Evolutionary conservation across 2,329 filamentous ascomycete species (phyloP).

Genomic region (Epichloe coenophiala): DNA sequence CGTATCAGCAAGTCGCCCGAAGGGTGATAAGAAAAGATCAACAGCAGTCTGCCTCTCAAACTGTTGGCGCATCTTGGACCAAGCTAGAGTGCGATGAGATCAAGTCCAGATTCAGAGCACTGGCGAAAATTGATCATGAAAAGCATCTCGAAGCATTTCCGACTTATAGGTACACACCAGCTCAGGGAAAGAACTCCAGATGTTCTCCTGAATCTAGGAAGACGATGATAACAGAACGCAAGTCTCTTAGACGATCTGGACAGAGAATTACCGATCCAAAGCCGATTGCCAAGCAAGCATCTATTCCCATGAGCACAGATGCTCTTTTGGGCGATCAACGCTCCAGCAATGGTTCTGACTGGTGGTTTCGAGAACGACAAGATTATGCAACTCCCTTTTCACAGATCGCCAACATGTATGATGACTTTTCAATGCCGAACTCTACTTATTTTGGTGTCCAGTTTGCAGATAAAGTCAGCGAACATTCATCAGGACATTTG

Average conservation of each 20-base stretch:
- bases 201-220: slow-evolving; percentile 2
- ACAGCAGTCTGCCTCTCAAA: slow-evolving; percentile 79
- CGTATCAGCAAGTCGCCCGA: slow-evolving; percentile 66
- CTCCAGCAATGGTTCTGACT: neutral
- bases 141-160: slow-evolving; percentile 82
- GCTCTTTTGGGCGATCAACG: neutral
- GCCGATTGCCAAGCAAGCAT: neutral
- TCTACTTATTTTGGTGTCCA: neutral
- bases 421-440: neutral
- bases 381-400: neutral
- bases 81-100: slow-evolving; percentile 61
- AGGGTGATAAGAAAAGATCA: slow-evolving; percentile 81
- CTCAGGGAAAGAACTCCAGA: slow-evolving; percentile 40
- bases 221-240: slow-evolving; percentile 12
- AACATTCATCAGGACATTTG: neutral
- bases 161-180: slow-evolving; percentile 85
- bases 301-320: neutral
- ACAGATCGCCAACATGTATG: neutral
- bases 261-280: neutral
- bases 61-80: slow-evolving; percentile 75
- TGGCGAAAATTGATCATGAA: slow-evolving; percentile 66
- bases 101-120: slow-evolving; percentile 60
- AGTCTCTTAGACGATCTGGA: slow-evolving; percentile 29
- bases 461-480: neutral
- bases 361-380: neutral